Base-by-base conservation (phyloP, 2,329 filamentous ascomycete species). In the Pseudogymnoascus sp. region DNA sequence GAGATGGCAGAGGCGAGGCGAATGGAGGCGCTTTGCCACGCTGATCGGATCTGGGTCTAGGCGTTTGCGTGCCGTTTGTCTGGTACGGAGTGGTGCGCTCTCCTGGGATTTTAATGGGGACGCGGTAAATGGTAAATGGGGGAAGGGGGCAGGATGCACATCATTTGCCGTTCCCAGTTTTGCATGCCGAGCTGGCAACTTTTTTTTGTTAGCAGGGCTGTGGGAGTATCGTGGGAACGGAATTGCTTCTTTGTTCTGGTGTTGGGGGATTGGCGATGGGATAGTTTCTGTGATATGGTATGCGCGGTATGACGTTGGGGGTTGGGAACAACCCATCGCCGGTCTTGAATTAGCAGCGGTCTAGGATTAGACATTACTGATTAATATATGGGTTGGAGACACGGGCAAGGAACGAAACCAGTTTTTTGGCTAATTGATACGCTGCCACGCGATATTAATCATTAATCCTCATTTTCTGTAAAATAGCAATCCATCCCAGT, bases 121-220 rank as follows among this genome's bases (percentile, higher is more conserved):
- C 29, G n/a, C n/a, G 47, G 47, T 33, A 17, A 17, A 17, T 17
- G 17, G 17, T 17, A 17, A 54, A 54, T 54, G 29, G n/a, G 26
- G 7, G 17, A 6, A 17, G 41, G 24, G 13, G n/a, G 21, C 2
- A 10, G 29, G 47, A 17, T 54, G 47, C 47, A 17, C 47, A 54
- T 54, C 47, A 54, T 54, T 54, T 54, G 47, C 47, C 29, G 47
- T 54, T 33, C 47, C 47, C n/a, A 33, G 26, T 29, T 54, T 54
- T 33, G 24, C n/a, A 13, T 33, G 24, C 47, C 21, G 26, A 2
- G 47, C 2, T 54, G 29, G 47, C 17, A 17, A 17, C 5, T 54
- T 54, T 54, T 47, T 54, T 54, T 54, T 54, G 17, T 17, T 17
- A 17, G 47, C 47, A 54, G 47, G 29, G 47, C 47, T 54, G 47